phyloP scores from a whole-genome alignment of 2,329 filamentous ascomycete species.

The Pyrenophora graminea region DNA sequence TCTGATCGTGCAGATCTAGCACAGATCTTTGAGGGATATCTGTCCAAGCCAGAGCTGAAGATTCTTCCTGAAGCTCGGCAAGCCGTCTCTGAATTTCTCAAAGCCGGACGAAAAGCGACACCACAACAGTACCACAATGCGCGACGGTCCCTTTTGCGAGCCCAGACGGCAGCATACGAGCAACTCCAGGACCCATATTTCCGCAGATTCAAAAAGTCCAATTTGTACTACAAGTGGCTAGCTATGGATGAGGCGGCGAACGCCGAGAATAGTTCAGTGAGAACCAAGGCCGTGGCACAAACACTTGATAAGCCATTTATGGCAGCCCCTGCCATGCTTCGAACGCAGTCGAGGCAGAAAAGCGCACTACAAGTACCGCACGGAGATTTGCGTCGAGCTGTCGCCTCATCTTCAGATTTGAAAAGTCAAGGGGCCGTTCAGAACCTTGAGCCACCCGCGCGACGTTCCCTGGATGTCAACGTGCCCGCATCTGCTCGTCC shows the following conservation, averaged over 20 bases:
- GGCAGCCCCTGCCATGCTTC: conserved; percentile 46
- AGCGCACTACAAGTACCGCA: conserved; percentile 45
- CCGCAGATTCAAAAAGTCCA: conserved; percentile 85
- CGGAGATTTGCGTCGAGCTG: conserved; percentile 61
- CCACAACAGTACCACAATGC: conserved; percentile 82
- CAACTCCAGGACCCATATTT: conserved; percentile 82
- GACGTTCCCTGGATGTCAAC: conserved; percentile 73
- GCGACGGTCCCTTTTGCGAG: conserved; percentile 76
- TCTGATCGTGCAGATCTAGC: conserved; percentile 85
- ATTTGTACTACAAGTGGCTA: conserved; percentile 94
- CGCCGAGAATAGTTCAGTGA: conserved; percentile 34
- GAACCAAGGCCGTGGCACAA: conserved; percentile 32
- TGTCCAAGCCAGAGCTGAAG: conserved; percentile 79
- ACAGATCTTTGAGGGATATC: conserved; percentile 88
- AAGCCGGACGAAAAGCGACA: conserved; percentile 74
- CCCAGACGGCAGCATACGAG: conserved; percentile 82
- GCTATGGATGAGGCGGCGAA: conserved; percentile 74
- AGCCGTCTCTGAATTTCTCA: conserved; percentile 76
- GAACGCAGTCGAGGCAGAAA: conserved; percentile 53
- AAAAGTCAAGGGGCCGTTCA: conserved; percentile 53
- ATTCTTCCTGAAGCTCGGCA: conserved; percentile 71
- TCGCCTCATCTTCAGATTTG: conserved; percentile 65
- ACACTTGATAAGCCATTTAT: conserved; percentile 29
- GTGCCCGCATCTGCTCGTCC: conserved; percentile 50
- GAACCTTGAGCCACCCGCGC: conserved; percentile 53